These are phyloP conservation scores for Leishmania aethiopica DNA, from an alignment of 208 protist genomes.

Conservation along the genomic window DNA sequence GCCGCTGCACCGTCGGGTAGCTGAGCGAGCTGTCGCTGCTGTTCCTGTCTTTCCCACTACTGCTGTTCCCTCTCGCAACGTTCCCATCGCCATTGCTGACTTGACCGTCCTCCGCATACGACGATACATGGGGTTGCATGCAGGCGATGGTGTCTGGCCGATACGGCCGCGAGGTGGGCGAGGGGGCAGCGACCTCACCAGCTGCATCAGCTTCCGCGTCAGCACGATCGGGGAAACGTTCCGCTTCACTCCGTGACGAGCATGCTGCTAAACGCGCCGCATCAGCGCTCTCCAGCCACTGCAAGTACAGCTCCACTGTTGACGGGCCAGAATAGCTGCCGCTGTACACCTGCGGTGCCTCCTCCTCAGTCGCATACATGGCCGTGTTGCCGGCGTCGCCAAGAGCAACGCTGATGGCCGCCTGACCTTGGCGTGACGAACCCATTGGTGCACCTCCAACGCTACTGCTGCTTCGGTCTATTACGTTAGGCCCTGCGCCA, in stretches of 20 bases:
- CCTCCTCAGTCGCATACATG: constrained; percentile 2
- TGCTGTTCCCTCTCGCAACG: not conserved
- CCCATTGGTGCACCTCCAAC: not conserved
- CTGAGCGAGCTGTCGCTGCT: constrained; percentile 11
- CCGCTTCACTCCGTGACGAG: not conserved
- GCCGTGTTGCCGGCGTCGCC: not conserved
- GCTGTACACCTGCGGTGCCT: constrained; percentile 5
- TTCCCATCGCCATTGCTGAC: constrained; percentile 1
- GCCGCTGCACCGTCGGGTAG: constrained; percentile 8
- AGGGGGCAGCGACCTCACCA: not conserved
- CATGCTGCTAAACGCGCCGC: not conserved
- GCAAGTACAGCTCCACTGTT: constrained; percentile 26
- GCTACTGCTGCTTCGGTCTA: constrained; percentile 8
- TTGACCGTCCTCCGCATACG: constrained; percentile 3
- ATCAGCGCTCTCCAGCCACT: constrained; percentile 15
- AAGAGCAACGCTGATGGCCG: not conserved
- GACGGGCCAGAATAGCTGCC: constrained; percentile 2
- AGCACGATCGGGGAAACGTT: not conserved
- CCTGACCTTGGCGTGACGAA: not conserved
- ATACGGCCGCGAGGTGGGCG: not conserved
- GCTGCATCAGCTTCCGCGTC: not conserved
- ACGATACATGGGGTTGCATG: not conserved
- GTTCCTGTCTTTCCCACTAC: not conserved
- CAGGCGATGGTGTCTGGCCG: not conserved
- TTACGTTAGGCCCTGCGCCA: not conserved